Evolutionary conservation across 2,329 filamentous ascomycete species (phyloP).

Genomic region (Septoria petroselini): DNA sequence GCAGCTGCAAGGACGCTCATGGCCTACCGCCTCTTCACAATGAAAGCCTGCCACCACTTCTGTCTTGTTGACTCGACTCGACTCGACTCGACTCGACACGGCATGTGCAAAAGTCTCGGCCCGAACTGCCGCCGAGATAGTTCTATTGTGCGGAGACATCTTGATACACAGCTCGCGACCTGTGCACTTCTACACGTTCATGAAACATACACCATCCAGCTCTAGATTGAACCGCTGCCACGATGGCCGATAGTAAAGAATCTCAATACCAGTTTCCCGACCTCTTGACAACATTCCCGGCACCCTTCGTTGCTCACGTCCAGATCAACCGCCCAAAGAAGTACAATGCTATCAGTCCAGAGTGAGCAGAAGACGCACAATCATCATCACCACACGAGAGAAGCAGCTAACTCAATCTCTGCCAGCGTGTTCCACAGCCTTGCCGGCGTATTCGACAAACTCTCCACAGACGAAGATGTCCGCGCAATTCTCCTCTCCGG

Average conservation of each 20-base stretch:
- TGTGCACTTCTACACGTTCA: too few species aligned
- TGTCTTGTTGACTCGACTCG: too few species aligned
- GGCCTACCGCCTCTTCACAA: too few species aligned
- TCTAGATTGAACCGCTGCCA: too few species aligned
- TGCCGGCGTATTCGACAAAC: constrained; percentile 63
- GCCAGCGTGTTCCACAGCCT: constrained; percentile 79
- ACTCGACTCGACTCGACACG: too few species aligned
- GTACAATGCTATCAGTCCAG: constrained; percentile 73
- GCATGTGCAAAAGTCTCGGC: too few species aligned
- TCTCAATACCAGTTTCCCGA: background rate
- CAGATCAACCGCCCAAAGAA: constrained; percentile 85
- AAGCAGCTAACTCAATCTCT: background rate
- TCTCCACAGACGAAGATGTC: constrained; percentile 69
- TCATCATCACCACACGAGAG: constrained; percentile 40
- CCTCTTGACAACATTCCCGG: constrained; percentile 51
- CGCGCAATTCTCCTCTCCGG: constrained; percentile 77
- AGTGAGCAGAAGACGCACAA: background rate
- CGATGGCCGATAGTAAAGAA: background rate
- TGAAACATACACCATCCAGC: too few species aligned
- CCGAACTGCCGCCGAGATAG: too few species aligned
- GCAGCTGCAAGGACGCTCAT: too few species aligned
- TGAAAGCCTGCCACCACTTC: too few species aligned
- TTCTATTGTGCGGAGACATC: too few species aligned
- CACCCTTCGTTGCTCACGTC: constrained; percentile 74
- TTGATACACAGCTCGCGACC: too few species aligned